Base-by-base conservation (phyloP, 257 asterid genomes). In the Solanum stenotomum region DNA sequence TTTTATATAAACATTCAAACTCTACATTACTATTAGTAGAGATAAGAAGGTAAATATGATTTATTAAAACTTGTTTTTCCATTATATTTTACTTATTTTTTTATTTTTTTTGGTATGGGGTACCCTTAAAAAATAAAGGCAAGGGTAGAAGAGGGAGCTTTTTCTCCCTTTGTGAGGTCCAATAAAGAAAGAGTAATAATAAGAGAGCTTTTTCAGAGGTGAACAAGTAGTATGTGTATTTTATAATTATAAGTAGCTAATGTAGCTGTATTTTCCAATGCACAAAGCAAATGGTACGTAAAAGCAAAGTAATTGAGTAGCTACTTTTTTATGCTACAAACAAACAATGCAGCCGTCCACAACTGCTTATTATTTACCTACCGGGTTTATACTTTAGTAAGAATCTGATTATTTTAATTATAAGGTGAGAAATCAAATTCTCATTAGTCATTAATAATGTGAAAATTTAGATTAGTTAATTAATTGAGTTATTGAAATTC, bases 401-500 rank as follows among this genome's bases (percentile, higher is more conserved):
- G 10, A 20, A 56, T 11, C 65, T 56, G 65, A 56, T 56, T 56
- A 56, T 61, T 61, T 61, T 10, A 63, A 23, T 63, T 63, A 4
- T 0, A 10, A 23, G 15, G 70, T 4, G n/a, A 5, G 2, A 10
- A 61, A 61, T 23, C 15, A 1, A 63, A 63, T 0, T 63, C 0
- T 23, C 0, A 23, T 5, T 2, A 52, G 0, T 18, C 0, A 10
- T 1, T 2, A 52, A 18, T 18, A 52, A 52, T 52, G 4, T 52
- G 23, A 52, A 18, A 16, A 18, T 18, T 18, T 52, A 16, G 9
- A 52, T 16, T 18, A 52, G 23, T 52, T 23, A 49, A 49, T 22
- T 49, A 49, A 15, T 5, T 49, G 20, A 15, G 22, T 15, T 49
- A 49, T 15, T 49, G 18, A 49, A 2, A 49, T 49, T 49, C 2